Evolutionary conservation across 352 stramenopile species (phyloP).

Genomic region (Nothophytophthora sp.): DNA sequence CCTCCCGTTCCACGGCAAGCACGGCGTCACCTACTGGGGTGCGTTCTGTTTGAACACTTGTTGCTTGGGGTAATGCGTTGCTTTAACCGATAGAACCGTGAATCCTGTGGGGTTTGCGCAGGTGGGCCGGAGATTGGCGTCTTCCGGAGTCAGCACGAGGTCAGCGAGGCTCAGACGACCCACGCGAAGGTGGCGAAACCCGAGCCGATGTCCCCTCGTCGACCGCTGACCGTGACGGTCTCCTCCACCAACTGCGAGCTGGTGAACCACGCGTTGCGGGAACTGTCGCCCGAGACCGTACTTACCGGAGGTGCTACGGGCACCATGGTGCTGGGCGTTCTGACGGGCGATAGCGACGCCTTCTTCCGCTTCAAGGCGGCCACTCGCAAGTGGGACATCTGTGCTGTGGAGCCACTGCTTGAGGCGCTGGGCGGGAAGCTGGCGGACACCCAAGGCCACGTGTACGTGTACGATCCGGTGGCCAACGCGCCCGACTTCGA

Average conservation of each 20-base stretch:
- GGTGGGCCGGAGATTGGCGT: constrained; percentile 55
- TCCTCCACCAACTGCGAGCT: constrained; percentile 58
- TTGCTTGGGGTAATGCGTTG: constrained; percentile 5
- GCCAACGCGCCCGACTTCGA: constrained; percentile 52
- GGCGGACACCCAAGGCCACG: constrained; percentile 53
- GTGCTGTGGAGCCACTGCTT: constrained; percentile 66
- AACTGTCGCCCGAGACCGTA: constrained; percentile 37
- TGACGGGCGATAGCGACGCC: constrained; percentile 59
- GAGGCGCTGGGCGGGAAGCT: constrained; percentile 56
- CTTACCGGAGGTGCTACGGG: constrained; percentile 64
- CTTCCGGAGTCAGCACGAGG: constrained; percentile 42
- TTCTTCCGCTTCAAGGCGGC: constrained; percentile 74
- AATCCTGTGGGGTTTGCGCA: no score
- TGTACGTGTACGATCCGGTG: constrained; percentile 65
- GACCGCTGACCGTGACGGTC: constrained; percentile 49
- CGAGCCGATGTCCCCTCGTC: constrained; percentile 31
- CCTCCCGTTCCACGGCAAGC: constrained; percentile 54
- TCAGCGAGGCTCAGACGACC: constrained; percentile 13
- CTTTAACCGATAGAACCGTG: no score
- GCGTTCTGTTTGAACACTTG: no score
- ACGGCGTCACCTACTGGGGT: constrained; percentile 73
- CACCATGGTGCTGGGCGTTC: constrained; percentile 70
- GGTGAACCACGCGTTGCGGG: constrained; percentile 40
- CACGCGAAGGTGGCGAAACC: constrained; percentile 30
- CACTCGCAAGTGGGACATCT: constrained; percentile 84